Evolutionary conservation across 2,329 filamentous ascomycete species (phyloP).

Genomic region (Onygenales sp.): DNA sequence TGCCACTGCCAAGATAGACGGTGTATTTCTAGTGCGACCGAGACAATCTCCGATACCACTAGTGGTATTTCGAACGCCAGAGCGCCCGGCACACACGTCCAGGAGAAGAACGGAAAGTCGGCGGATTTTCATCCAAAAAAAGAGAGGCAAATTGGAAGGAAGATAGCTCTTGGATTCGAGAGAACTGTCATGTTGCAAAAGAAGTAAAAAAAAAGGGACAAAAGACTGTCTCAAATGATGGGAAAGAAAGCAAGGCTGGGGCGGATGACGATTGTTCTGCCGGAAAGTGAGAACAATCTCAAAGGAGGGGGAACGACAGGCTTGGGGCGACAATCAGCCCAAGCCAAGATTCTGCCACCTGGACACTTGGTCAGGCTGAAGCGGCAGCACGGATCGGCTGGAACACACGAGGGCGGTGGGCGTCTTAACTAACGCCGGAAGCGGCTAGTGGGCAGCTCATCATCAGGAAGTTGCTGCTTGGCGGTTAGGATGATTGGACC

Average conservation of each 20-base stretch:
- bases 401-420: background rate
- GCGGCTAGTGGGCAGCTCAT: too few relatives aligned
- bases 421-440: too few relatives aligned
- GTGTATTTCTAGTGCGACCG: background rate
- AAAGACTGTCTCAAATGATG: too few relatives aligned
- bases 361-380: background rate
- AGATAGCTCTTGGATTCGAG: too few relatives aligned
- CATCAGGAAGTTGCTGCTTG: too few relatives aligned
- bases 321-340: too few relatives aligned
- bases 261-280: too few relatives aligned
- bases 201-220: background rate
- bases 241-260: too few relatives aligned
- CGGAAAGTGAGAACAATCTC: background rate
- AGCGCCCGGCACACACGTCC: background rate
- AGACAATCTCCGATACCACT: background rate
- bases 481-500: too few relatives aligned
- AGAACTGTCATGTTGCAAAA: background rate
- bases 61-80: background rate
- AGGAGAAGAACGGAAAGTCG: background rate
- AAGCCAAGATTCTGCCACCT: too few relatives aligned
- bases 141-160: background rate
- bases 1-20: background rate
- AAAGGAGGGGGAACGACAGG: too few relatives aligned
- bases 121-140: background rate
- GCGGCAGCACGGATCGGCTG: background rate